Evolutionary conservation across 345 rosid species (phyloP).

Genomic region (Murraya paniculata): DNA sequence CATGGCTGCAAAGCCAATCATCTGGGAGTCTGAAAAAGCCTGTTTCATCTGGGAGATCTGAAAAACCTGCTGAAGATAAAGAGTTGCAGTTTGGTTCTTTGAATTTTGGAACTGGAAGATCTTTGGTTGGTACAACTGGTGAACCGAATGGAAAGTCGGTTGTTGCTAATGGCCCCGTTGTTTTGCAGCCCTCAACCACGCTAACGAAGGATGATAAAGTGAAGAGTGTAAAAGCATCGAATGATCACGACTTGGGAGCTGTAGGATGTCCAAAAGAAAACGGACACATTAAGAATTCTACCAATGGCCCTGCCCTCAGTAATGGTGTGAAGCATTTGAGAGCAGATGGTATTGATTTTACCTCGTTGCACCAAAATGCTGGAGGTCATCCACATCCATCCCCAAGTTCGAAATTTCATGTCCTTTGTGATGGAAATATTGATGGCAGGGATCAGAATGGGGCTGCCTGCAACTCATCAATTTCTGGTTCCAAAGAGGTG

Average conservation of each 20-base stretch:
- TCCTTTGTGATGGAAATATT: conserved; percentile 37
- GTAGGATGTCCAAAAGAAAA: conserved; percentile 33
- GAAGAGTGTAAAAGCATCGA: conserved; percentile 20
- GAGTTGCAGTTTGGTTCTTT: conserved; percentile 57
- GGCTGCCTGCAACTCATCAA: conserved; percentile 24
- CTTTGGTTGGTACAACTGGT: conserved; percentile 38
- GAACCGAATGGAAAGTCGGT: conserved; percentile 25
- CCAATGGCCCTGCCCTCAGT: conserved; percentile 24
- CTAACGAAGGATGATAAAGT: conserved; percentile 28
- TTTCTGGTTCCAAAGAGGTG: conserved; percentile 25
- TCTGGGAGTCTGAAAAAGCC: conserved; percentile 43
- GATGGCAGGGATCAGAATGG: conserved; percentile 26
- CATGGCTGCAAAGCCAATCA: conserved; percentile 41
- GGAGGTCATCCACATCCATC: conserved; percentile 30
- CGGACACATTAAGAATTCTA: conserved; percentile 34
- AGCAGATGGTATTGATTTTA: conserved; percentile 30
- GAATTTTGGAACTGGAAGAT: conserved; percentile 29
- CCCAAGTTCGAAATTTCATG: conserved; percentile 45
- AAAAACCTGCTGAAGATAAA: conserved; percentile 39
- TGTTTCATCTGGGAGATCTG: conserved; percentile 36
- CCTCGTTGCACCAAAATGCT: conserved; percentile 37
- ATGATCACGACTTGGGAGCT: conserved; percentile 20
- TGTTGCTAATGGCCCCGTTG: conserved; percentile 32
- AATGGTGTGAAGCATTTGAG: conserved; percentile 46
- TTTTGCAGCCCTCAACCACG: conserved; percentile 31